Evolutionary conservation across 352 stramenopile species (phyloP), one percentile per base, ranked within the genome.

Genomic region (Globisporangium camurandrum): DNA sequence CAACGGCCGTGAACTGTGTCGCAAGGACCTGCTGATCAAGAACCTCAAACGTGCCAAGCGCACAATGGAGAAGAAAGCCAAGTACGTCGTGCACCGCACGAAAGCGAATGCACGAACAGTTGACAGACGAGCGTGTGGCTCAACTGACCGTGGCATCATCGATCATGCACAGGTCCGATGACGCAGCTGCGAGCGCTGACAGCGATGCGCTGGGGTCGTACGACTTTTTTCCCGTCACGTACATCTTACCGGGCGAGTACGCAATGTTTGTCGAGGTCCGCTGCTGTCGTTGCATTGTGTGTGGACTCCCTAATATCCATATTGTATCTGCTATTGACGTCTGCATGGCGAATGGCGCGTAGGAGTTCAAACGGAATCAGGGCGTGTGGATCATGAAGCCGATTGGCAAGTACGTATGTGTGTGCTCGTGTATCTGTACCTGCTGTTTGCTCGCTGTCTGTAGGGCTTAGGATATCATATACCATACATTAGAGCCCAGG

Each of bases 331-430:
- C n/a, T n/a, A n/a, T n/a, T n/a, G n/a, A n/a, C n/a, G n/a, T n/a
- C n/a, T n/a, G n/a, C n/a, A n/a, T 41, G 36, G 23, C n/a, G 17
- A 30, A 26, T 30, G 22, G 19, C 22, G 16, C 19, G 17, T 42
- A 73, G 67, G 88, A 97, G 48, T 98, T 96, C 49, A 97, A 97
- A 53, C 70, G 86, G 17, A 86, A 72, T 48, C 75, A 89, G 36
- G 92, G 89, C 30, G 77, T 97, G 2, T 98, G 93, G 93, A 98
- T 98, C 62, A 98, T 98, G 93, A 98, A 98, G 61, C 93, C 93
- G 9, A 96, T 96, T 22, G 91, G 93, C 39, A 95, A 88, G 71
- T 89, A 60, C 39, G 75, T 75, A 12, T 40, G 3, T 19, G 9
- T 27, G 45, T 5, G 14, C 9, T 46, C 20, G 19, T n/a, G 10